Conservation (phyloP, 2,329 filamentous ascomycete genomes). For the Phaeosphaeriaceae sp. region DNA sequence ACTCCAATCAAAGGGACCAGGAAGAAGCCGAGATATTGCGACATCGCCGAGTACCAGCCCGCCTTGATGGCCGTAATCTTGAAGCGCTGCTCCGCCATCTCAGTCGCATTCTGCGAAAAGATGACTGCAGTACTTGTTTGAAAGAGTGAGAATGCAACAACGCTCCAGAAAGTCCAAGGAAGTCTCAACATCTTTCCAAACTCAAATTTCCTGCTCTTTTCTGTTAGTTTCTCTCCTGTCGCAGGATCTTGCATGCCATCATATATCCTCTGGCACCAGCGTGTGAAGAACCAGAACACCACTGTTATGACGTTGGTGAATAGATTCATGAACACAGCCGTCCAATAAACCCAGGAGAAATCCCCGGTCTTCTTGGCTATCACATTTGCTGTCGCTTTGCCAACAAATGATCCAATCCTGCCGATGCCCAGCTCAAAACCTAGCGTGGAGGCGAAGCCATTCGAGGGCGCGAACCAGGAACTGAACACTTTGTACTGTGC, state of each 20-base stretch:
- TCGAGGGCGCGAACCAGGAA: slow-evolving; percentile 67
- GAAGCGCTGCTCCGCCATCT: slow-evolving; percentile 66
- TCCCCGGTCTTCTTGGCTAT: slow-evolving; percentile 64
- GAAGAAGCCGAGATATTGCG: slow-evolving; percentile 64
- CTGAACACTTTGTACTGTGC: slow-evolving; percentile 71
- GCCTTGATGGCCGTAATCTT: slow-evolving; percentile 61
- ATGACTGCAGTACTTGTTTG: slow-evolving; percentile 63
- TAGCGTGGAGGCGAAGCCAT: slow-evolving; percentile 67
- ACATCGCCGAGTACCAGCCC: slow-evolving; percentile 65
- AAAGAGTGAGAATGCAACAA: slow-evolving; percentile 63
- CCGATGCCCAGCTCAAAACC: slow-evolving; percentile 66
- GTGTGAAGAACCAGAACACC: slow-evolving; percentile 63
- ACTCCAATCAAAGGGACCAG: slow-evolving; percentile 63
- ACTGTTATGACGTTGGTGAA: slow-evolving; percentile 65
- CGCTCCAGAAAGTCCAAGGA: slow-evolving; percentile 66
- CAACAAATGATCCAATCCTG: slow-evolving; percentile 67
- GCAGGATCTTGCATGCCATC: slow-evolving; percentile 59
- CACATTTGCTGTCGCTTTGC: slow-evolving; percentile 65
- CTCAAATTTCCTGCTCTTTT: slow-evolving; percentile 65
- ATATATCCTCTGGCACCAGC: slow-evolving; percentile 58
- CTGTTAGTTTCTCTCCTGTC: slow-evolving; percentile 65
- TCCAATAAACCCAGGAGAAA: slow-evolving; percentile 69
- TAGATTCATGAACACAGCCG: slow-evolving; percentile 67
- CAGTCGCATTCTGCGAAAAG: slow-evolving; percentile 65
- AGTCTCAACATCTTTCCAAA: slow-evolving; percentile 61